Conservation (phyloP, 257 asterid genomes). For the Handroanthus guayacan region DNA sequence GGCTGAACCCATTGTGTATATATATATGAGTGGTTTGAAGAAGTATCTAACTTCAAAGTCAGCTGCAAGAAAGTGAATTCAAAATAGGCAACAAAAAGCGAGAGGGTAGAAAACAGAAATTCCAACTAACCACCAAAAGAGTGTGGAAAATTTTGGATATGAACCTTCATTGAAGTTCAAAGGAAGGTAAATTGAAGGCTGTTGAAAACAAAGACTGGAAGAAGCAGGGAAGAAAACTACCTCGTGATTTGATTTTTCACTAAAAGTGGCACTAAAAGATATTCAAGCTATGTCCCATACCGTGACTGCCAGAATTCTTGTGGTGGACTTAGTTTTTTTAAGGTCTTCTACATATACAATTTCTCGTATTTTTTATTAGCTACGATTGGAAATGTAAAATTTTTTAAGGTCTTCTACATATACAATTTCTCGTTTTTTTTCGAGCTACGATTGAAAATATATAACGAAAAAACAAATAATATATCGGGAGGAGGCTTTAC, state of each 20-base stretch:
- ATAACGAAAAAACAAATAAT: no score
- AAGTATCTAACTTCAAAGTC: conserved; percentile 25
- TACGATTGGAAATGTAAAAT: no score
- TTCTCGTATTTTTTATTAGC: background rate
- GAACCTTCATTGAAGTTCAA: conserved; percentile 44
- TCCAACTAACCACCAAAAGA: conserved; percentile 28
- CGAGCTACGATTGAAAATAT: no score
- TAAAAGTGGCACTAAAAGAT: background rate
- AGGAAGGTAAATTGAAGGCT: conserved; percentile 30
- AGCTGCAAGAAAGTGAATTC: conserved; percentile 19
- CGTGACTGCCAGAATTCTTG: background rate
- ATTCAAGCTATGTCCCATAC: background rate
- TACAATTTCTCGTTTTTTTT: background rate
- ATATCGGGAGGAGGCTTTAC: no score
- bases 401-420: background rate
- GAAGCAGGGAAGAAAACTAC: conserved; percentile 25
- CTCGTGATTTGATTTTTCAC: background rate
- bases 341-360: background rate
- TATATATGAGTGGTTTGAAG: conserved; percentile 18
- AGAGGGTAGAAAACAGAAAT: conserved; percentile 16
- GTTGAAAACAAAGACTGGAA: background rate
- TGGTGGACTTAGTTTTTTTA: background rate
- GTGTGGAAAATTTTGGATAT: conserved; percentile 25
- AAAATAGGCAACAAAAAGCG: conserved; percentile 26
- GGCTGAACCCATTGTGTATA: background rate